Conservation (phyloP, 1,284 basidiomycete genomes). For the Microbotryum violaceum region DNA sequence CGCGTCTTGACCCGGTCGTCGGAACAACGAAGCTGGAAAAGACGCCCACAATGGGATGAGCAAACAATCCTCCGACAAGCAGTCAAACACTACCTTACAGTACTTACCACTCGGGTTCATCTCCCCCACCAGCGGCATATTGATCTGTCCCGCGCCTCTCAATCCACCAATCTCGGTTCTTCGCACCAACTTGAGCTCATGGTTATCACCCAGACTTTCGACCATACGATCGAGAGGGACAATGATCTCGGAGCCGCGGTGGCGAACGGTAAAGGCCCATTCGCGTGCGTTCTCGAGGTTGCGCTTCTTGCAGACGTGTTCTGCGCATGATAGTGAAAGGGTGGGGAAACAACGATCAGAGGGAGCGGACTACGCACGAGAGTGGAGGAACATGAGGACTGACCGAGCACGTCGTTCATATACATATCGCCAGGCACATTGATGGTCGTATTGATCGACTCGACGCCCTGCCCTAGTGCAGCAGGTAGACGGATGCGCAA, state of each 20-base stretch:
- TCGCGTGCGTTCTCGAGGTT: conserved; percentile 66
- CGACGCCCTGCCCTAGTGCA: conserved; percentile 8
- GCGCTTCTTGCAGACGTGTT: conserved; percentile 55
- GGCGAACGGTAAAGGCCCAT: conserved; percentile 71
- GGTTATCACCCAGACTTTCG: conserved; percentile 77
- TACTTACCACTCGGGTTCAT: conserved; percentile 56
- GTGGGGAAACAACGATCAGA: not conserved
- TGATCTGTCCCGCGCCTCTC: conserved; percentile 50
- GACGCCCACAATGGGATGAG: no score
- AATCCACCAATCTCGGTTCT: conserved; percentile 62
- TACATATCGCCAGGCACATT: conserved; percentile 75
- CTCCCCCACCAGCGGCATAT: conserved; percentile 23
- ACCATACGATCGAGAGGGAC: conserved; percentile 94
- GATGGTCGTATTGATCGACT: conserved; percentile 36
- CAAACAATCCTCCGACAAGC: conserved; percentile 2
- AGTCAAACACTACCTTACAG: no score
- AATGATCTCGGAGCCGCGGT: conserved; percentile 59
- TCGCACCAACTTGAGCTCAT: conserved; percentile 75
- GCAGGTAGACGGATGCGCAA: conserved; percentile 21
- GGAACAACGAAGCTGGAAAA: conserved; percentile 76
- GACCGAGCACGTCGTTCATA: conserved; percentile 86
- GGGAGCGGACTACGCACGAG: conserved; percentile 9
- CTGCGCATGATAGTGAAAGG: not conserved
- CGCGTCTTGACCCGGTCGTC: conserved; percentile 61
- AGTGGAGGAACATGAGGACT: conserved; percentile 29